Evolutionary conservation across 2,329 filamentous ascomycete genomes (phyloP).

Genomic region (Claviceps sorghi): DNA sequence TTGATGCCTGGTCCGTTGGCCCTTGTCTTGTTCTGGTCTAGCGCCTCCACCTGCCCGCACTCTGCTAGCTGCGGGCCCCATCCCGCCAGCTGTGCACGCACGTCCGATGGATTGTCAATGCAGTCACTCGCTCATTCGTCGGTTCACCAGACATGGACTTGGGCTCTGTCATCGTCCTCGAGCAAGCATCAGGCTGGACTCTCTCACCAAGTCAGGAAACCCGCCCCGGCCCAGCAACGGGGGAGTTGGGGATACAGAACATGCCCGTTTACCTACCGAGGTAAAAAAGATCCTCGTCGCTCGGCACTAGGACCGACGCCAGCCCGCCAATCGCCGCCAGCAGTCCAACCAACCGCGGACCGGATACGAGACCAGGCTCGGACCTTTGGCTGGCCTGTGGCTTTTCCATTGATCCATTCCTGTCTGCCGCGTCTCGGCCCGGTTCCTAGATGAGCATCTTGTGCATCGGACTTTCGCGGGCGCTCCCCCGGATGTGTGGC

Average conservation of each 20-base stretch:
- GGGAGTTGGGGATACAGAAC: neutral
- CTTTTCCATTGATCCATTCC: neutral
- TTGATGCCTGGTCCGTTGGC: too few relatives aligned
- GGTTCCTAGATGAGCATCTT: slow-evolving; percentile 24
- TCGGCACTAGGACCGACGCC: neutral
- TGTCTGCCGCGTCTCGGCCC: slow-evolving; percentile 23
- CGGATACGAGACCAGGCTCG: neutral
- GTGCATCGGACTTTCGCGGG: slow-evolving; percentile 18
- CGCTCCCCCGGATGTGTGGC: neutral
- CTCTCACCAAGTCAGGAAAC: neutral
- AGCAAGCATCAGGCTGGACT: neutral
- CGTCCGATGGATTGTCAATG: too few relatives aligned
- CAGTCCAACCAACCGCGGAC: neutral
- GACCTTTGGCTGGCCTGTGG: neutral
- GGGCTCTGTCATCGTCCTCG: too few relatives aligned
- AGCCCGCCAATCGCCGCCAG: neutral
- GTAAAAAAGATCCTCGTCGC: neutral
- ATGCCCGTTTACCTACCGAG: neutral
- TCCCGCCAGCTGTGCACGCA: too few relatives aligned
- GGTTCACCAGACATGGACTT: too few relatives aligned
- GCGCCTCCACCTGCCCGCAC: neutral
- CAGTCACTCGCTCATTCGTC: too few relatives aligned
- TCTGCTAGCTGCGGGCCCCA: too few relatives aligned
- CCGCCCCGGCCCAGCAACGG: neutral
- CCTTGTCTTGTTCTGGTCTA: neutral